Evolutionary conservation across 305 asterid species (phyloP).

Genomic region (Rubia peregrina): DNA sequence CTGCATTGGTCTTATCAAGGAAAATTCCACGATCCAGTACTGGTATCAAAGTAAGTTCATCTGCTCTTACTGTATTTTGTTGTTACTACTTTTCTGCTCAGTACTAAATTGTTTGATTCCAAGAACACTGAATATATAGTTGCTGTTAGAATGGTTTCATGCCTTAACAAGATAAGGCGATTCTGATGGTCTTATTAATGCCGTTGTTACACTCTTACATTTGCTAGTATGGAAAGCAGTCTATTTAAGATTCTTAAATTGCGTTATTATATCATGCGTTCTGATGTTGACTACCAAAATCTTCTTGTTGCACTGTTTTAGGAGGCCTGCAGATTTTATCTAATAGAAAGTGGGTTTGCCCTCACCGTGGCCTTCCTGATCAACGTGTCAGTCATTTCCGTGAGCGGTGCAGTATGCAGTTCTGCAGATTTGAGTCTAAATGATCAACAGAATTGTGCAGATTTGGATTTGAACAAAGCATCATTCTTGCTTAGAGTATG

Average conservation of each 20-base stretch:
- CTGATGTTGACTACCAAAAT: not conserved
- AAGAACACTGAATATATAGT: not conserved
- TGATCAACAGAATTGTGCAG: conserved; percentile 56
- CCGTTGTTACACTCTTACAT: not conserved
- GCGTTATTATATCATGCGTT: not conserved
- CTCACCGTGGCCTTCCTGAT: conserved; percentile 76
- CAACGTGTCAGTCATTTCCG: conserved; percentile 81
- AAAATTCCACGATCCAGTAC: conserved; percentile 74
- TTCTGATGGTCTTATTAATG: not conserved
- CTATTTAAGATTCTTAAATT: not conserved
- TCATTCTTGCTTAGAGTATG: conserved; percentile 81
- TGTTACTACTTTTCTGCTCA: not conserved
- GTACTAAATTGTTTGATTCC: not conserved
- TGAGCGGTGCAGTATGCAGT: conserved; percentile 86
- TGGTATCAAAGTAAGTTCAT: conserved; percentile 67
- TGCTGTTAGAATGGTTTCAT: not conserved
- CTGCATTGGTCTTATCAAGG: conserved; percentile 92
- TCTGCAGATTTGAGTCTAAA: conserved; percentile 46
- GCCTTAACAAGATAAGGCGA: not conserved
- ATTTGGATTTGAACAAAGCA: conserved; percentile 82
- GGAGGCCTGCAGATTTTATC: conserved; percentile 92
- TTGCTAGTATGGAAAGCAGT: not conserved
- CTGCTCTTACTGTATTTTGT: not conserved
- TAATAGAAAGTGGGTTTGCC: conserved; percentile 87
- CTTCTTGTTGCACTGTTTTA: conserved; percentile 17